These are phyloP conservation scores for Chlorociboria aeruginascens DNA, from an alignment of 495 filamentous ascomycete genomes.

Conservation along the genomic window DNA sequence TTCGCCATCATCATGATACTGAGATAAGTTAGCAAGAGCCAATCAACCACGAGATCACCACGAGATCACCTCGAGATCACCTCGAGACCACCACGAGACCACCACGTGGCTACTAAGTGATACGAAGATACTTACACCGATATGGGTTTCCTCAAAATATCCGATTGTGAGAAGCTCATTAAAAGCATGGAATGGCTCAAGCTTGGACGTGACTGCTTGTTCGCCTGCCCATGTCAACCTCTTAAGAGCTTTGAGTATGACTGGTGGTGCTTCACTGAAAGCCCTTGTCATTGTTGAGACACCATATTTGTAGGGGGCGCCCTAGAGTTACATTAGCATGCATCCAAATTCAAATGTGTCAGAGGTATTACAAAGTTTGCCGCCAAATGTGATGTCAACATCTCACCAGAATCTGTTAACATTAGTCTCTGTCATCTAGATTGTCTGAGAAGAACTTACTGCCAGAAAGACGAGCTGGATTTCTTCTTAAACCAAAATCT, in stretches of 20 bases:
- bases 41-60: slow-evolving; percentile 1
- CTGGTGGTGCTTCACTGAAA: slow-evolving; percentile 48
- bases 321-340: slow-evolving; percentile 32
- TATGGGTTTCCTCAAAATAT: slow-evolving; percentile 59
- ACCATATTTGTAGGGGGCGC: slow-evolving; percentile 74
- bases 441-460: slow-evolving; percentile 16
- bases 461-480: slow-evolving; percentile 25
- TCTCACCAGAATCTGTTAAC: slow-evolving; percentile 22
- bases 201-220: slow-evolving; percentile 25
- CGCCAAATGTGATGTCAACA: slow-evolving; percentile 53
- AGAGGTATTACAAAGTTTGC: slow-evolving; percentile 53
- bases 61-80: too few relatives aligned
- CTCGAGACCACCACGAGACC: too few relatives aligned
- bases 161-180: slow-evolving; percentile 71
- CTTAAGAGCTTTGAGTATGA: slow-evolving; percentile 44
- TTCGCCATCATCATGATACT: slow-evolving; percentile 88
- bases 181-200: slow-evolving; percentile 30
- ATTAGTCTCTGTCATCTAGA: not conserved
- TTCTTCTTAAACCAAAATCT: slow-evolving; percentile 49
- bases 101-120: too few relatives aligned
- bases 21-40: slow-evolving; percentile 16
- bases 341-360: not conserved
- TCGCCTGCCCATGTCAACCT: slow-evolving; percentile 56
- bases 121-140: slow-evolving; percentile 49
- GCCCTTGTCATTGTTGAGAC: slow-evolving; percentile 50